phyloP scores from a whole-genome alignment of 805 yeast genomes.

The Candida vaughaniae region DNA sequence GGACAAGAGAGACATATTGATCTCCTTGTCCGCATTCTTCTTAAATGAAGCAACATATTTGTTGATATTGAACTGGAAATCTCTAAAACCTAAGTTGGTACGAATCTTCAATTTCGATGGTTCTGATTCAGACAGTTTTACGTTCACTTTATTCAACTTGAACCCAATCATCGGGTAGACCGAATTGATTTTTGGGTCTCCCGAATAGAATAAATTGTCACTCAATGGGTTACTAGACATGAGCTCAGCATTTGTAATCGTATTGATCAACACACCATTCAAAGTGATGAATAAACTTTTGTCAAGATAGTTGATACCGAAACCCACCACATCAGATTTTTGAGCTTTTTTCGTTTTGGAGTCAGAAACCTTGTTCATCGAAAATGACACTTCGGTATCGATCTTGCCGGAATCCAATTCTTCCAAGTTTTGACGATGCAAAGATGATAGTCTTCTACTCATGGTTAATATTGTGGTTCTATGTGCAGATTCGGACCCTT shows the following conservation, averaged over 20 bases:
- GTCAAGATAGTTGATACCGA: constrained; percentile 72
- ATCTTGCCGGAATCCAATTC: constrained; percentile 33
- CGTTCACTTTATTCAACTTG: constrained; percentile 27
- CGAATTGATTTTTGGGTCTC: constrained; percentile 25
- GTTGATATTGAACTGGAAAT: constrained; percentile 61
- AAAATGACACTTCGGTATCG: constrained; percentile 36
- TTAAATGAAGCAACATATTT: constrained; percentile 52
- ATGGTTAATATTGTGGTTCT: constrained; percentile 33
- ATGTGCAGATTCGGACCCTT: constrained; percentile 26
- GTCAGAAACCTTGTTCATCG: constrained; percentile 18
- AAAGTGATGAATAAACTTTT: constrained; percentile 72
- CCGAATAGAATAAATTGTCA: constrained; percentile 21
- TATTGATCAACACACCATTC: constrained; percentile 59
- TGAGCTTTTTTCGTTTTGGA: constrained; percentile 11
- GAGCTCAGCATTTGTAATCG: constrained; percentile 25
- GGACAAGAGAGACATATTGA: constrained; percentile 20
- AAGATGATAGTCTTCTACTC: constrained; percentile 35
- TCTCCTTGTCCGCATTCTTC: constrained; percentile 19
- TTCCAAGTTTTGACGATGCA: constrained; percentile 23
- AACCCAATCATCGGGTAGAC: constrained; percentile 38
- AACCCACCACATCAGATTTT: constrained; percentile 66
- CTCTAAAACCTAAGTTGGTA: constrained; percentile 57
- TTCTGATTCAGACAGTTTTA: constrained; percentile 9
- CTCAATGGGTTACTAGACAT: constrained; percentile 17
- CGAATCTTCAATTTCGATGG: constrained; percentile 26